These are phyloP conservation scores for Phanerochaete carnosa DNA, from an alignment of 768 basidiomycete genomes.

Conservation along the genomic window DNA sequence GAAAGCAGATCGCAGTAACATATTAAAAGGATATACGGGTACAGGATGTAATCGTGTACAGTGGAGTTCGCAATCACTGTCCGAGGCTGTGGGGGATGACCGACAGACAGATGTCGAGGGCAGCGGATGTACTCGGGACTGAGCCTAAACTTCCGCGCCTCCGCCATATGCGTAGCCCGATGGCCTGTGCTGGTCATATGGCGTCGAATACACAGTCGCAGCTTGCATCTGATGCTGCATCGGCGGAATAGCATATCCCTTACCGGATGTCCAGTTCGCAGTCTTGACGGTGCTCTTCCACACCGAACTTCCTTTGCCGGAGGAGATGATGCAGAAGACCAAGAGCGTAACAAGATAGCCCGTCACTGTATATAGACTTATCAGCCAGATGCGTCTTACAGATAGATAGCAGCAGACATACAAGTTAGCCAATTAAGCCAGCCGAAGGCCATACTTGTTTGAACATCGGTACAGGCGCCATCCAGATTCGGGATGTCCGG, in stretches of 20 bases:
- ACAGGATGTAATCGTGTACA: too few relatives aligned
- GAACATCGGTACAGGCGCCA: slow-evolving; percentile 19
- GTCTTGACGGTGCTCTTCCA: slow-evolving; percentile 9
- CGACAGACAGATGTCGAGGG: too few relatives aligned
- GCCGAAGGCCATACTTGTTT: slow-evolving; percentile 1
- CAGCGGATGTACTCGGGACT: too few relatives aligned
- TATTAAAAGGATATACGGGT: too few relatives aligned
- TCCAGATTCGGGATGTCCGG: slow-evolving; percentile 8
- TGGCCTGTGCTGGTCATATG: neutral
- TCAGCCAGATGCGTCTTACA: neutral
- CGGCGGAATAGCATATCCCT: neutral
- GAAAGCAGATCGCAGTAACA: too few relatives aligned
- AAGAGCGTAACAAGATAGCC: slow-evolving; percentile 6
- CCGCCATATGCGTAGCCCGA: neutral
- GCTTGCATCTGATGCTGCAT: neutral
- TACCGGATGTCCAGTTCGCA: neutral
- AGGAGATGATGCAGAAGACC: neutral
- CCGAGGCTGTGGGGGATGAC: too few relatives aligned
- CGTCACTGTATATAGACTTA: neutral
- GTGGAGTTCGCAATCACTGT: neutral
- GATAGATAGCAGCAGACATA: neutral
- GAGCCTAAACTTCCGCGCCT: neutral
- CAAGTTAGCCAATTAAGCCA: slow-evolving; percentile 3
- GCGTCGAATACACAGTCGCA: neutral
- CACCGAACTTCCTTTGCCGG: slow-evolving; percentile 1